Conservation (phyloP, 805 yeast genomes). For the Metschnikowia amazonensis region DNA sequence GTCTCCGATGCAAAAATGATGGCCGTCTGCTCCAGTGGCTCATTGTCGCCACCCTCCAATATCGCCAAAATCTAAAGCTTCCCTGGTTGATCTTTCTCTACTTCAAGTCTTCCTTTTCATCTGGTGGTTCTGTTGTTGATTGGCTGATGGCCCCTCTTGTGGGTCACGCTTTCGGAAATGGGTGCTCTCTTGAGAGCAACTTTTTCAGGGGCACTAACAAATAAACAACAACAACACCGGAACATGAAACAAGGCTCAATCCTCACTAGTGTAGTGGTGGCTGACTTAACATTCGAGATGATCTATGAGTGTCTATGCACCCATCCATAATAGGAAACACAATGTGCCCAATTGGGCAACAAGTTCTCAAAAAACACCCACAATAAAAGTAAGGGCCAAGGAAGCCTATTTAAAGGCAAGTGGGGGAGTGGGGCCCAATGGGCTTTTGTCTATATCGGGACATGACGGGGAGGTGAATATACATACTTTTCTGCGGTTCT, state of each 20-base stretch:
- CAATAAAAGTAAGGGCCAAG: neutral
- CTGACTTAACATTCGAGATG: neutral
- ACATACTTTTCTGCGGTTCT: conserved; percentile 7
- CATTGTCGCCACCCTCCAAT: too few species aligned
- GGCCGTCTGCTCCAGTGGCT: too few species aligned
- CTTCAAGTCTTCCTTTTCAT: too few species aligned
- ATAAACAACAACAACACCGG: neutral
- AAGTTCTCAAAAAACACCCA: conserved; percentile 3
- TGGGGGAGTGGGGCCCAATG: too few species aligned
- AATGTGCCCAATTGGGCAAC: conserved; percentile 21
- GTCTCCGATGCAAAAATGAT: too few species aligned
- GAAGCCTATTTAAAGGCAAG: neutral
- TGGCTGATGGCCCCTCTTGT: too few species aligned
- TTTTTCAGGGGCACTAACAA: neutral
- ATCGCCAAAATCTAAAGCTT: too few species aligned
- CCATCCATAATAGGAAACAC: conserved; percentile 21
- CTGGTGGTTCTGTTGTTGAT: too few species aligned
- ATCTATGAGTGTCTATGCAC: conserved; percentile 2
- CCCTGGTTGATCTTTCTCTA: too few species aligned
- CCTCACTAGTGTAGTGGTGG: neutral
- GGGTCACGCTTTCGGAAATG: too few species aligned
- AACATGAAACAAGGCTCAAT: too few species aligned
- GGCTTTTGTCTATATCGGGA: neutral
- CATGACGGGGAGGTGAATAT: neutral
- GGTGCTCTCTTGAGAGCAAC: too few species aligned